Base-by-base conservation (phyloP, 2,329 filamentous ascomycete genomes). In the Bipolaris oryzae region DNA sequence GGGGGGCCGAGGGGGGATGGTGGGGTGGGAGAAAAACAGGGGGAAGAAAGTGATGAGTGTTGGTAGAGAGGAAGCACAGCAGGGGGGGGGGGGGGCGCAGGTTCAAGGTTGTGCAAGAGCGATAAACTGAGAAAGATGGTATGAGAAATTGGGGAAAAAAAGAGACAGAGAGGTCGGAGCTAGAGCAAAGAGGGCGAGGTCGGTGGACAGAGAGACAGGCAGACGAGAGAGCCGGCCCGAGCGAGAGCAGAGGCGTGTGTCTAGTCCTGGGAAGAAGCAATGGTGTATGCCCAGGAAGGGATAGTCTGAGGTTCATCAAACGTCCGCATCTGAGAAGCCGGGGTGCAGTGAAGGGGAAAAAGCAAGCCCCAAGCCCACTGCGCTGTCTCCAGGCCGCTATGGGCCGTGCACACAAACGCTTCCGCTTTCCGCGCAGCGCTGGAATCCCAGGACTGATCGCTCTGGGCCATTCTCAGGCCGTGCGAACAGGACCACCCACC, bases 21-120 rank as follows among this genome's bases (percentile, higher is more conserved):
- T 23, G 21, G 25, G 25, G 25, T 28, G 25, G 25, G 25, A 10
- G 25, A 28, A 2, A 28, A 28, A 28, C 25, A 28, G 25, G 25
- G 74, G 74, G 70, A 73, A 74, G 74, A 74, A 74, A n/a, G 69
- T 59, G 64, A 61, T 52, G 54, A 64, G 68, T 67, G 60, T 68
- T 64, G 60, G 59, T 60, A 53, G 62, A 66, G 69, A 37, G 68
- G 35, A 16, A 60, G 67, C 67, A 75, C 74, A 71, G 63, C 72
- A 74, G 72, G 25, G 25, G 25, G 25, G 68, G 53, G n/a, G n/a
- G n/a, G n/a, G n/a, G n/a, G n/a, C 58, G 68, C 67, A 67, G 62
- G 56, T 57, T 21, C 60, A 58, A 66, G 55, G 63, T 66, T 59
- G 68, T 72, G 71, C 67, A 60, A 67, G 33, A 15, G 33, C 9